Base-by-base conservation (phyloP, 2,329 filamentous ascomycete genomes). In the Drechslerella dactyloides region DNA sequence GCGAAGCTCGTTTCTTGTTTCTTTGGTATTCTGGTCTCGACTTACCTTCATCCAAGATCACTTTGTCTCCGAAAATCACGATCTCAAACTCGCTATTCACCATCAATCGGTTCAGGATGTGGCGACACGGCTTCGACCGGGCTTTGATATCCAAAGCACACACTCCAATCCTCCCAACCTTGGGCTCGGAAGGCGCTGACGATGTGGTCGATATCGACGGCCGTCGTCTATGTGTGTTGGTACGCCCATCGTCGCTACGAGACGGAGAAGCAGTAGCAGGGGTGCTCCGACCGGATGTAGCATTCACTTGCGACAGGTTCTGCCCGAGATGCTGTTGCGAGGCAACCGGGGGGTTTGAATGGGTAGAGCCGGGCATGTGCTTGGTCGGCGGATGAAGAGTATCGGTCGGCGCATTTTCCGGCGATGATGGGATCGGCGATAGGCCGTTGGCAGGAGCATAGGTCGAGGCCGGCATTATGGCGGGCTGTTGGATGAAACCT, bases 1-100 rank as follows among this genome's bases (percentile, higher is more conserved):
- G 23, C 44, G 56, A 35, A 35, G 17, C 21, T 42, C 37, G 35
- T 35, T 44, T 30, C 19, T 44, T 42, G 42, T 54, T 60, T 55
- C 44, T 27, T n/a, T 3, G 8, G 8, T 33, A 33, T 33, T 24
- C 21, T 30, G 30, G 23, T 30, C 48, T 23, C 27, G 23, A 78
- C 83, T 76, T 76, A 86, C 85, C 85, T 85, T 99, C 94, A 78
- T 99, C 94, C 37, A 99, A 84, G 75, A 99, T 99, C 48, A 97
- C 93, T 81, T 99, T 99, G 82, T 99, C 94, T 53, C 94, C 96
- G 82, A 99, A 99, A 11, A 99, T 93, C 73, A 96, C 89, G 23
- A 97, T 93, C 77, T 99, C 93, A 77, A 99, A 97, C 76, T 97
- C 93, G 55, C 89, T 87, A 75, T 96, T 93, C 35, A 90, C 87